Evolutionary conservation across 495 filamentous ascomycete genomes (phyloP).

Genomic region (Trichoderma erinaceum): DNA sequence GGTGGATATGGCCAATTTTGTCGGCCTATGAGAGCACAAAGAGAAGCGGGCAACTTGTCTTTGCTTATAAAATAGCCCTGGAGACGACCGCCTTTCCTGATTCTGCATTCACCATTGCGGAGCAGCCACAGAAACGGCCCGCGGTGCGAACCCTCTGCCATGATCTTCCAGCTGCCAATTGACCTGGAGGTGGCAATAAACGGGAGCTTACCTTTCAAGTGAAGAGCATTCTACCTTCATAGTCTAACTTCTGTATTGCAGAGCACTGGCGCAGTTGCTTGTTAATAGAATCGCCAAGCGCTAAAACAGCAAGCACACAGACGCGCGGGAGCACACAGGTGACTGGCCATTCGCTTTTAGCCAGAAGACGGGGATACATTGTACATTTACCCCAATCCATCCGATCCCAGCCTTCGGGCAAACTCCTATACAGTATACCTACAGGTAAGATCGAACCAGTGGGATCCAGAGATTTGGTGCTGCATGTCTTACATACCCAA

Average conservation of each 20-base stretch:
- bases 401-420: neutral
- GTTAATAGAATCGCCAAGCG: too few relatives aligned
- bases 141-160: neutral
- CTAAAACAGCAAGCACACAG: neutral
- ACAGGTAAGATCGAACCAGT: neutral
- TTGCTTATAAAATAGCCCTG: neutral
- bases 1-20: neutral
- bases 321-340: neutral
- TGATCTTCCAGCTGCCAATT: neutral
- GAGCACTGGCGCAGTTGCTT: too few relatives aligned
- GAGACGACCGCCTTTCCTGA: too few relatives aligned
- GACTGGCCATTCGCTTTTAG: neutral
- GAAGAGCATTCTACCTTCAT: too few relatives aligned
- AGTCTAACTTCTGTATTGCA: too few relatives aligned
- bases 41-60: neutral
- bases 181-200: neutral
- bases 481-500: neutral
- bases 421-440: too few relatives aligned
- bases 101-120: neutral
- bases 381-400: neutral
- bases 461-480: neutral
- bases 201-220: too few relatives aligned
- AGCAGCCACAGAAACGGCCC: neutral
- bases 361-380: neutral
- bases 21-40: neutral